Percentiles rank a stretch among this genome's conserved stretches.
Conservation (phyloP, 1,139 yeast genomes). For the Candida sanyaensis region DNA sequence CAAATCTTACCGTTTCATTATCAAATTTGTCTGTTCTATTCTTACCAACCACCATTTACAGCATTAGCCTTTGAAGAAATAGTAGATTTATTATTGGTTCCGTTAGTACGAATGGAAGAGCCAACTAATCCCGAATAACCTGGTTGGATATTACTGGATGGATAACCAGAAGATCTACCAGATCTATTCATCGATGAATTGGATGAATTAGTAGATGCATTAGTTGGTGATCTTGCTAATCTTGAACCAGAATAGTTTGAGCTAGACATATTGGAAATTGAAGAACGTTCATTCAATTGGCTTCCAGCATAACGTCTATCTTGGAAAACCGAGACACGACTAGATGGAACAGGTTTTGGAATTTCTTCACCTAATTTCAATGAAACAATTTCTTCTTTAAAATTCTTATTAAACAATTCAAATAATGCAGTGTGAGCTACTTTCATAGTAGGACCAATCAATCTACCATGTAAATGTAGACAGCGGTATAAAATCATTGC, state of each 20-base stretch:
- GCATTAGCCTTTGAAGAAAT: neutral
- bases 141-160: conserved; percentile 17
- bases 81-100: neutral
- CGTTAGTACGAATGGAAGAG: neutral
- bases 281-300: neutral
- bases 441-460: conserved; percentile 59
- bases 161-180: conserved; percentile 22
- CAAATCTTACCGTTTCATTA: too few species aligned
- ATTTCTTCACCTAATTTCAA: conserved; percentile 26
- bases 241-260: conserved; percentile 21
- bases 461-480: conserved; percentile 65
- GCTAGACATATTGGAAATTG: conserved; percentile 4
- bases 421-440: conserved; percentile 69
- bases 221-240: conserved; percentile 33
- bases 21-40: neutral
- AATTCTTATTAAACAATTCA: conserved; percentile 66
- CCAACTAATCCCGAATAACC: conserved; percentile 23
- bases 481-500: conserved; percentile 67
- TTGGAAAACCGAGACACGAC: conserved; percentile 14
- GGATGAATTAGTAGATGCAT: conserved; percentile 28
- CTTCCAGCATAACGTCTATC: conserved; percentile 18
- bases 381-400: conserved; percentile 59
- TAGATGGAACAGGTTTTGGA: conserved; percentile 10
- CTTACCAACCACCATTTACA: neutral
- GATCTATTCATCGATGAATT: conserved; percentile 4